Evolutionary conservation across 176 grass and related monocot genomes (phyloP).

Genomic region (Coix lacrymajobi): DNA sequence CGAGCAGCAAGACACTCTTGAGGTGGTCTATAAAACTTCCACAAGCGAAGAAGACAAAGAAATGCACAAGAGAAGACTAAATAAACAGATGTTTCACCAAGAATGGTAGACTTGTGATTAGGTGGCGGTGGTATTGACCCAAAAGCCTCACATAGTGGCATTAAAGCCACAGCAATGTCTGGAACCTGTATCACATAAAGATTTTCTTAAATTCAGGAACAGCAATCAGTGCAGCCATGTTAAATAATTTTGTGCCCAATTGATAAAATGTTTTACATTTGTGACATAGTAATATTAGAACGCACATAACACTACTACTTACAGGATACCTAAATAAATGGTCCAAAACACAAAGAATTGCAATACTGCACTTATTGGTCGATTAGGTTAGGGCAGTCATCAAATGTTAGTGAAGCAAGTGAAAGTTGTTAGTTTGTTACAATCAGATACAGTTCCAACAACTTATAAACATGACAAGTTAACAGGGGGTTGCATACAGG

Average conservation of each 20-base stretch:
- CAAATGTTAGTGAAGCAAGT: neutral
- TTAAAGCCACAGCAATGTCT: slow-evolving; percentile 83
- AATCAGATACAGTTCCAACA: neutral
- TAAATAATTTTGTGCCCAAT: neutral
- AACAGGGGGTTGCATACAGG: neutral
- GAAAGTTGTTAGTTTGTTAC: neutral
- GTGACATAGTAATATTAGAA: slow-evolving; percentile 13
- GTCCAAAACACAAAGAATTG: neutral
- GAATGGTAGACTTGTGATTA: slow-evolving; percentile 55
- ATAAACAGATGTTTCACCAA: slow-evolving; percentile 77
- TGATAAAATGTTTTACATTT: neutral
- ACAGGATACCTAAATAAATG: neutral
- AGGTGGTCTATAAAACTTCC: slow-evolving; percentile 94
- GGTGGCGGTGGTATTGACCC: slow-evolving; percentile 71
- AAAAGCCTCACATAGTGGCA: slow-evolving; percentile 97
- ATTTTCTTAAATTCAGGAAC: slow-evolving; percentile 19
- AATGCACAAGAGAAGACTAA: slow-evolving; percentile 94
- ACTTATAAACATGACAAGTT: neutral
- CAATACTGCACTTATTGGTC: neutral
- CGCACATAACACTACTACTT: slow-evolving; percentile 3
- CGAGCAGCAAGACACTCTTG: slow-evolving; percentile 76
- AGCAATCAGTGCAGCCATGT: neutral
- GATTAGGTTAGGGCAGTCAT: neutral
- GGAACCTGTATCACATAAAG: slow-evolving; percentile 57
- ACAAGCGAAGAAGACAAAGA: slow-evolving; percentile 92